A percentile compares a stretch with the other conserved stretches of the same genome.
phyloP scores from a whole-genome alignment of 2,329 filamentous ascomycete genomes.

The Ophiostoma fasciatum region DNA sequence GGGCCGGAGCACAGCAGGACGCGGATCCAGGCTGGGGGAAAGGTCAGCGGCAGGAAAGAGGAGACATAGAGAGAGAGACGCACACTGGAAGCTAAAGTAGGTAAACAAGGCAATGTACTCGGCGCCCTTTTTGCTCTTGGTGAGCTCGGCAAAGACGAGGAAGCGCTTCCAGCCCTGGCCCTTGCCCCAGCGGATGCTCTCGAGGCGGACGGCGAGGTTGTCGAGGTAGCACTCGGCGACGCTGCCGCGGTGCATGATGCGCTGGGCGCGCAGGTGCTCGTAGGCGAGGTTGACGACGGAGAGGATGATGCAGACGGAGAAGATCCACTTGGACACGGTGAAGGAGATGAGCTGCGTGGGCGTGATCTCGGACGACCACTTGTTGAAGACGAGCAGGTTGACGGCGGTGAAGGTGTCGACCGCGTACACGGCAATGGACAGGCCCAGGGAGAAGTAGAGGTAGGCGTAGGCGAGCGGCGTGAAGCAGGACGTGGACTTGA shows the following conservation, averaged over 20 bases:
- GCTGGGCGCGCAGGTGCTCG: slow-evolving; percentile 64
- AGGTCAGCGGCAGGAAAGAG: no score
- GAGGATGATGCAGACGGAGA: slow-evolving; percentile 78
- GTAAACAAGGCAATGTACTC: slow-evolving; percentile 86
- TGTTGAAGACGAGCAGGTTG: slow-evolving; percentile 77
- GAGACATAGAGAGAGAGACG: slow-evolving; percentile 17
- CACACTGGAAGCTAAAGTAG: slow-evolving; percentile 62
- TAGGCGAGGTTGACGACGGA: slow-evolving; percentile 72
- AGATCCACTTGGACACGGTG: slow-evolving; percentile 82
- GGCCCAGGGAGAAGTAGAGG: slow-evolving; percentile 63
- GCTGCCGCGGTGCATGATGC: slow-evolving; percentile 70
- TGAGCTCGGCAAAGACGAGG: slow-evolving; percentile 80
- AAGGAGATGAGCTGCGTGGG: slow-evolving; percentile 56
- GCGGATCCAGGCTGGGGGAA: slow-evolving; percentile 60
- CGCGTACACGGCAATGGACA: slow-evolving; percentile 72
- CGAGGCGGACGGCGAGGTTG: slow-evolving; percentile 67
- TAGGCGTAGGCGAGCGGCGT: slow-evolving; percentile 69
- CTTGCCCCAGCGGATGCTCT: slow-evolving; percentile 61
- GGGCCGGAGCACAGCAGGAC: slow-evolving; percentile 84
- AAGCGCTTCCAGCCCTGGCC: slow-evolving; percentile 79
- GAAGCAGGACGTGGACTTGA: slow-evolving; percentile 68
- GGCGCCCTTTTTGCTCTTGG: slow-evolving; percentile 78
- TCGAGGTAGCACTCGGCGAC: slow-evolving; percentile 89
- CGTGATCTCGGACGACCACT: slow-evolving; percentile 73
- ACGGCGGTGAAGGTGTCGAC: slow-evolving; percentile 90